Base-by-base conservation (phyloP, 169 alveolate genomes). In the Babesia sp. region DNA sequence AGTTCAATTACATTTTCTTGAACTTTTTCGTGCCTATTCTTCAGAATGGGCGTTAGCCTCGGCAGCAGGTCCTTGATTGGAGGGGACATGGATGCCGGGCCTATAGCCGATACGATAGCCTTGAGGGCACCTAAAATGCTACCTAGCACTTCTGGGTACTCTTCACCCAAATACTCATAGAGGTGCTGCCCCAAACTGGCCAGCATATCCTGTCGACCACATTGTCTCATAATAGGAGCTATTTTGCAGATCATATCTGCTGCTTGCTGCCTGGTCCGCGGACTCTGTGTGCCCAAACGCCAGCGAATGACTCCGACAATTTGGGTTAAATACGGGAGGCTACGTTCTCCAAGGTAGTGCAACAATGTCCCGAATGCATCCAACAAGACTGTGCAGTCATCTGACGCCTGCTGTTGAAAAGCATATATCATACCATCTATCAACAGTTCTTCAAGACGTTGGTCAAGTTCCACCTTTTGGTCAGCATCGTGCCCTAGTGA, bases 41-140 rank as follows among this genome's bases (percentile, higher is more conserved):
- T 96, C 57, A 98, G 91, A 37, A 98, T 97, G 3, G 99, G 99
- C 12, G 99, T 97, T 39, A 98, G 89, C 51, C 99, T 92, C 9
- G 99, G 99, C 56, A 98, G 85, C 53, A 98, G 84, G 71, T 98
- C 99, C 92, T 96, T 98, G 71, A 98, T 97, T 20, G 99, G 99
- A 0, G 99, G 99, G 31, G 98, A 94, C 99, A 98, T 97, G 68
- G 96, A 93, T 33, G 94, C 92, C 96, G 97, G 97, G 58, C 99
- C 99, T 41, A 98, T 92, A 37, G 96, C 99, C 58, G 96, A 94
- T n/a, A 98, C 99, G 28, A 98, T 97, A 24, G 99, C 98, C 87
- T 97, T 97, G 60, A 98, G 81, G 11, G 99, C 99, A 29, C 99
- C 98, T 60, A 98, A 87, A 37, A 97, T 97, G 70, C 98, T 94